Percentiles rank a stretch among this genome's conserved stretches.
These are phyloP conservation scores for Lodderomyces jiufengensis DNA, from an alignment of 1,139 yeast species.

Conservation along the genomic window DNA sequence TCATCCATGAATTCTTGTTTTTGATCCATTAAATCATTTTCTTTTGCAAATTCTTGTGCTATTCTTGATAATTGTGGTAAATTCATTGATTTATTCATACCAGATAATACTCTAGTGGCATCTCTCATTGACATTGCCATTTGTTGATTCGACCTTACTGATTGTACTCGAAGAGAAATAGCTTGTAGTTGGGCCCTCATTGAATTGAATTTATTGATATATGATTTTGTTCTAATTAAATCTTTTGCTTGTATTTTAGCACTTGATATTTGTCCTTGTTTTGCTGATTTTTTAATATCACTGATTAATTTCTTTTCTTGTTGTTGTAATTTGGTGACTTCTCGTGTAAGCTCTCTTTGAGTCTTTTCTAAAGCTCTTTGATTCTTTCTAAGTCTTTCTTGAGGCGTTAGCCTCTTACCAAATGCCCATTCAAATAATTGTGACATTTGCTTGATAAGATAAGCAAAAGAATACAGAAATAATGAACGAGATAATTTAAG, in stretches of 20 bases:
- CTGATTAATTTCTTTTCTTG: conserved; percentile 85
- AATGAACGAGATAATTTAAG: not conserved
- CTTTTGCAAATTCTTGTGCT: conserved; percentile 92
- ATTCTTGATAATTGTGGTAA: conserved; percentile 84
- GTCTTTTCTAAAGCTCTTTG: conserved; percentile 93
- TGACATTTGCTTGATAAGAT: conserved; percentile 23
- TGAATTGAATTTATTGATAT: conserved; percentile 81
- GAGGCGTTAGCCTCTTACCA: conserved; percentile 92
- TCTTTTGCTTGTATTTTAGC: conserved; percentile 96
- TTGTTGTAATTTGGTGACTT: conserved; percentile 75
- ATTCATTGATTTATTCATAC: conserved; percentile 89
- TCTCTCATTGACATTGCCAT: conserved; percentile 95
- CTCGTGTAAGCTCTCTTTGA: conserved; percentile 88
- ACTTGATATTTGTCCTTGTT: conserved; percentile 81
- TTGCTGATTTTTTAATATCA: conserved; percentile 90
- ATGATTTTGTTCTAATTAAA: conserved; percentile 78
- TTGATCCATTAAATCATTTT: conserved; percentile 96
- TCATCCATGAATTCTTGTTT: conserved; percentile 99
- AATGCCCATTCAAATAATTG: conserved; percentile 90
- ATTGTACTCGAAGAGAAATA: conserved; percentile 80
- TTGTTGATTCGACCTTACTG: conserved; percentile 90
- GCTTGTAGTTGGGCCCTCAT: conserved; percentile 97
- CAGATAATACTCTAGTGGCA: conserved; percentile 81
- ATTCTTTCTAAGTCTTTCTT: conserved; percentile 89
- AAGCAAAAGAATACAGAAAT: not conserved